These are phyloP conservation scores for Diaporthe humulicola DNA, from an alignment of 2,329 filamentous ascomycete species.

Conservation along the genomic window DNA sequence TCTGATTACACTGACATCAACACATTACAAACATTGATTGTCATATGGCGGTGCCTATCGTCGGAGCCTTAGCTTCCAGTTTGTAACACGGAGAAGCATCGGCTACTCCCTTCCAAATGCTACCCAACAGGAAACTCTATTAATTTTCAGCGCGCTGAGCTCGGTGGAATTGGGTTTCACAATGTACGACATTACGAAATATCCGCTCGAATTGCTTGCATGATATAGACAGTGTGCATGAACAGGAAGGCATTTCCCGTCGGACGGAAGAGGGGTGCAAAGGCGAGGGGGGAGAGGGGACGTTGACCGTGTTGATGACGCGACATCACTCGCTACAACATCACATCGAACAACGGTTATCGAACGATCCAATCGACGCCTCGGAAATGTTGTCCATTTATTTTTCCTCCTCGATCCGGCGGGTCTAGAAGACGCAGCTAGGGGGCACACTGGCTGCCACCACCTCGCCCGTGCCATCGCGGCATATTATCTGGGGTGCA, in stretches of 20 bases:
- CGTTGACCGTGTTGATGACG: background rate
- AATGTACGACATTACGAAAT: background rate
- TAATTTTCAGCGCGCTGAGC: background rate
- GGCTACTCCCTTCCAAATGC: constrained; percentile 25
- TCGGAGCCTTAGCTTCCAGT: constrained; percentile 17
- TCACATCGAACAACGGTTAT: background rate
- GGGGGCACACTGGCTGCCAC: background rate
- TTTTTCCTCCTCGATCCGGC: background rate
- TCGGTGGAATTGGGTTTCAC: constrained; percentile 16
- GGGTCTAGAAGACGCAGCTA: background rate
- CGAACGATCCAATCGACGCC: background rate
- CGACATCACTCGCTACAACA: constrained; percentile 26
- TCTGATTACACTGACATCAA: constrained; percentile 13
- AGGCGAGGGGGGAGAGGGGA: no score
- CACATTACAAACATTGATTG: constrained; percentile 1
- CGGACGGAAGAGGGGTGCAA: no score
- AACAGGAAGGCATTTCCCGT: background rate
- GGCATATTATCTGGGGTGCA: constrained; percentile 20
- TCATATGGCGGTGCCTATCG: background rate
- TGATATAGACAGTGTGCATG: background rate
- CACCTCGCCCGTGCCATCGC: constrained; percentile 13
- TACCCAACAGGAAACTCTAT: constrained; percentile 19
- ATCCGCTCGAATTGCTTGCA: background rate
- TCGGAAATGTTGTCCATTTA: background rate
- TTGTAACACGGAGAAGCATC: constrained; percentile 20